Percentiles rank a stretch among this genome's conserved stretches.
Conservation (phyloP, 2,329 filamentous ascomycete species). For the Didymella keratinophila region DNA sequence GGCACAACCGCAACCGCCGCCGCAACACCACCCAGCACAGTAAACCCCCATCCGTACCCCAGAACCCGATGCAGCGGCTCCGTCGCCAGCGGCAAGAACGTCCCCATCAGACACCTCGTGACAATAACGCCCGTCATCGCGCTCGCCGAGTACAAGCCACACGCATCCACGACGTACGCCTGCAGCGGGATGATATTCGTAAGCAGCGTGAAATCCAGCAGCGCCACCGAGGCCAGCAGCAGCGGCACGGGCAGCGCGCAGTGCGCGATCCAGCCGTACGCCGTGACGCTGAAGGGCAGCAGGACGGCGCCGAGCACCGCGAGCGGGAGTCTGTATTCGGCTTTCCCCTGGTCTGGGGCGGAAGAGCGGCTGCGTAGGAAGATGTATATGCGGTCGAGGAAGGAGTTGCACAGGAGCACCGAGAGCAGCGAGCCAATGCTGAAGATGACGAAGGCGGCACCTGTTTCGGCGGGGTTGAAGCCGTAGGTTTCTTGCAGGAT, state of each 20-base stretch:
- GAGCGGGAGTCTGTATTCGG: conserved; percentile 65
- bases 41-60: conserved; percentile 63
- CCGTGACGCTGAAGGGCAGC: conserved; percentile 56
- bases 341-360: conserved; percentile 52
- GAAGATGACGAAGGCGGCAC: conserved; percentile 63
- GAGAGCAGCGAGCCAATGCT: conserved; percentile 61
- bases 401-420: conserved; percentile 60
- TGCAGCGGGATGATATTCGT: conserved; percentile 61
- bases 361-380: conserved; percentile 52
- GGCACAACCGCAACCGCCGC: conserved; percentile 61
- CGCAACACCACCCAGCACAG: conserved; percentile 54
- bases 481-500: conserved; percentile 54
- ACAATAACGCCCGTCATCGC: conserved; percentile 66
- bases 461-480: conserved; percentile 60
- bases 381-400: conserved; percentile 64
- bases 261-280: conserved; percentile 63
- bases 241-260: conserved; percentile 53
- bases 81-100: conserved; percentile 63
- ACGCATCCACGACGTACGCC: conserved; percentile 66
- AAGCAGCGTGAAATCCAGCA: conserved; percentile 58
- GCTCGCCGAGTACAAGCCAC: conserved; percentile 63
- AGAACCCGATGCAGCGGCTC: conserved; percentile 58
- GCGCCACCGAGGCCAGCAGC: conserved; percentile 55
- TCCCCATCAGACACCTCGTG: conserved; percentile 63
- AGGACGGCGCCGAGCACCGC: conserved; percentile 57